These are phyloP conservation scores for Sphagnum fallax DNA, from an alignment of 228 moss, liverwort and hornwort species.

Conservation along the genomic window DNA sequence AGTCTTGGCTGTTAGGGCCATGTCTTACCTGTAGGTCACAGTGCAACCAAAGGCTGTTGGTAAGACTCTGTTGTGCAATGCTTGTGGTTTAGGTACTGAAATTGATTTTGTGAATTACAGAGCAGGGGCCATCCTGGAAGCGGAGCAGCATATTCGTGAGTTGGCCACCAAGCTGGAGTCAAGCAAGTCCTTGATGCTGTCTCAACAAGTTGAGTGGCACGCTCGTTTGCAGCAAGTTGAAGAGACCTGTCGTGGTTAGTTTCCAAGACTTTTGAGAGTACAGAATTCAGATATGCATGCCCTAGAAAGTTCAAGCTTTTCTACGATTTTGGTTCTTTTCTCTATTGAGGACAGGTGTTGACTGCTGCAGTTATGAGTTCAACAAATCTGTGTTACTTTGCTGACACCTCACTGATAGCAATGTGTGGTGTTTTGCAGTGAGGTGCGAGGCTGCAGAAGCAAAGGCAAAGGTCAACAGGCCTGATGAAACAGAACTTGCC, in stretches of 20 bases:
- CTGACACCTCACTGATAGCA: too few relatives aligned
- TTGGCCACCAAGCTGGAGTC: slow-evolving; percentile 73
- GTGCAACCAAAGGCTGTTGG: too few relatives aligned
- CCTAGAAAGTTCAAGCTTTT: too few relatives aligned
- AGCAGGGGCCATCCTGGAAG: slow-evolving; percentile 64
- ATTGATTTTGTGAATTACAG: slow-evolving; percentile 11
- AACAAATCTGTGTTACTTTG: too few relatives aligned
- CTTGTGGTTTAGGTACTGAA: not conserved
- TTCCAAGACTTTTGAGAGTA: not conserved
- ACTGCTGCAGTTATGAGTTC: too few relatives aligned
- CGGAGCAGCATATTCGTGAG: slow-evolving; percentile 71
- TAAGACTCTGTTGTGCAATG: too few relatives aligned
- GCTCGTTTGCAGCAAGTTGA: slow-evolving; percentile 60
- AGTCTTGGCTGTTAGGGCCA: too few relatives aligned
- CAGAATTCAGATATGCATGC: too few relatives aligned
- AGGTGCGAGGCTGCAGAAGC: slow-evolving; percentile 48
- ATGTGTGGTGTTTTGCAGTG: slow-evolving; percentile 10
- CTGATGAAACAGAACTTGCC: slow-evolving; percentile 43
- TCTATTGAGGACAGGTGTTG: too few relatives aligned
- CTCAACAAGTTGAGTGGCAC: slow-evolving; percentile 70
- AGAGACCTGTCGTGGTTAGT: slow-evolving; percentile 42
- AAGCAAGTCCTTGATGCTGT: slow-evolving; percentile 56
- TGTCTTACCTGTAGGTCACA: too few relatives aligned
- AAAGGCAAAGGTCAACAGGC: slow-evolving; percentile 22
- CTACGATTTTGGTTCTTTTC: too few relatives aligned